phyloP scores from a whole-genome alignment of 352 stramenopile genomes.

The Aphanomyces cochlioides region DNA sequence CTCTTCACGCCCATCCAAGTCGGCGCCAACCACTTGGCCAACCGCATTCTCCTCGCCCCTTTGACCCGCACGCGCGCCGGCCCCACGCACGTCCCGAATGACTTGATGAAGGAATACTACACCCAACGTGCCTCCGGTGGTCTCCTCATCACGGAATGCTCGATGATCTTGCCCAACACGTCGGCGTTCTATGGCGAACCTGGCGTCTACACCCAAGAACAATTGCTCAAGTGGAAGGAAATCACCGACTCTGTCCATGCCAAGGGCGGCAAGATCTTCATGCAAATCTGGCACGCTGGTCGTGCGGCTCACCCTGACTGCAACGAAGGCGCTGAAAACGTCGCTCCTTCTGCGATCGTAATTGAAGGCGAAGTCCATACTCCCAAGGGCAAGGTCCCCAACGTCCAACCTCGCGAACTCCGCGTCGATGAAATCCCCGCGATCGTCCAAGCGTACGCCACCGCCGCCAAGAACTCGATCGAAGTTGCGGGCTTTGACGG shows the following conservation, averaged over 20 bases:
- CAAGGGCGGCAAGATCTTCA: not conserved
- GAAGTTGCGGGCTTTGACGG: conserved; percentile 58
- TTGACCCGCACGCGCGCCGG: not conserved
- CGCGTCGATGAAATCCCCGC: not conserved
- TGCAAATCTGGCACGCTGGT: conserved; percentile 1
- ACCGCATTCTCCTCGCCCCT: not conserved
- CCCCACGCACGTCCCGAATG: not conserved
- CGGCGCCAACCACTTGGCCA: not conserved
- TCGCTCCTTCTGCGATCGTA: not conserved
- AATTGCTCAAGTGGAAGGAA: not conserved
- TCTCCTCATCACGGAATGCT: not conserved
- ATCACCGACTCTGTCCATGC: not conserved
- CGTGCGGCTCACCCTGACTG: not conserved
- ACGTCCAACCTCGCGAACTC: not conserved
- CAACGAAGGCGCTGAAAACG: not conserved
- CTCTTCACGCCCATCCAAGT: not conserved
- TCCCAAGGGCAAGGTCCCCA: not conserved
- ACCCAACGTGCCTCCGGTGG: not conserved
- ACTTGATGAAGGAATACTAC: not conserved
- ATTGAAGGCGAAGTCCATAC: not conserved
- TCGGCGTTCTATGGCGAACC: not conserved
- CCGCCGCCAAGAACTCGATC: not conserved
- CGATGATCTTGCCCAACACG: not conserved
- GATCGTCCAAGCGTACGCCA: not conserved
- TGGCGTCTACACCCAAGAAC: not conserved